Conservation (phyloP, 495 filamentous ascomycete species). For the Penicillium cosmopolitanum region DNA sequence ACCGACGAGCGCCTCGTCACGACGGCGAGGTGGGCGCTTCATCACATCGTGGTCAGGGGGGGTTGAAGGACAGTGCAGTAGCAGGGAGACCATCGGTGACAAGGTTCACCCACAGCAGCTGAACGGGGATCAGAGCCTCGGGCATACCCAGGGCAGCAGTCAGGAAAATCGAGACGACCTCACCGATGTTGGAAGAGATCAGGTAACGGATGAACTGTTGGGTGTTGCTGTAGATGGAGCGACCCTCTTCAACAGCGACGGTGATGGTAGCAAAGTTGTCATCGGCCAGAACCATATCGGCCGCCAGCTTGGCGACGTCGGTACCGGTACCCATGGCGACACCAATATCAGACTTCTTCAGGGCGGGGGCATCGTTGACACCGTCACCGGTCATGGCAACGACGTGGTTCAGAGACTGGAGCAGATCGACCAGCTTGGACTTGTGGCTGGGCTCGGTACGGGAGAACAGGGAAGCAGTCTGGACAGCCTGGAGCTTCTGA, state of each 20-base stretch:
- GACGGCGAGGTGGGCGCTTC: conserved; percentile 84
- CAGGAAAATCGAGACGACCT: conserved; percentile 99
- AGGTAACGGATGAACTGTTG: conserved; percentile 99
- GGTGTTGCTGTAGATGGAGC: conserved; percentile 99
- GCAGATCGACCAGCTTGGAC: conserved; percentile 91
- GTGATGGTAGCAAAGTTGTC: conserved; percentile 99
- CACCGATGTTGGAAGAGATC: conserved; percentile 98
- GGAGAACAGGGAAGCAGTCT: conserved; percentile 91
- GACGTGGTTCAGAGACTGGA: conserved; percentile 90
- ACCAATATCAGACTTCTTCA: conserved; percentile 99
- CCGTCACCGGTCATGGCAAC: conserved; percentile 99
- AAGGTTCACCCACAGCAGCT: conserved; percentile 98
- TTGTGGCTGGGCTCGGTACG: conserved; percentile 95
- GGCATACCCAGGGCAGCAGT: conserved; percentile 98
- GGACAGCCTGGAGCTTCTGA: conserved; percentile 82
- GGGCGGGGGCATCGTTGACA: conserved; percentile 96
- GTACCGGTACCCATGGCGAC: conserved; percentile 99
- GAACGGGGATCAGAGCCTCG: conserved; percentile 95
- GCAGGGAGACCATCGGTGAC: conserved; percentile 98
- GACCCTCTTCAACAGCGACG: conserved; percentile 92
- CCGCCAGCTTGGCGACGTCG: conserved; percentile 94
- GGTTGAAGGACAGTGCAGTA: conserved; percentile 97
- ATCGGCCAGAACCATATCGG: conserved; percentile 98
- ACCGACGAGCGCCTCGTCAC: conserved; percentile 88
- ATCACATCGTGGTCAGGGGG: conserved; percentile 95